These are phyloP conservation scores for Talaromyces amestolkiae DNA, from an alignment of 2,329 filamentous ascomycete genomes.

Conservation along the genomic window DNA sequence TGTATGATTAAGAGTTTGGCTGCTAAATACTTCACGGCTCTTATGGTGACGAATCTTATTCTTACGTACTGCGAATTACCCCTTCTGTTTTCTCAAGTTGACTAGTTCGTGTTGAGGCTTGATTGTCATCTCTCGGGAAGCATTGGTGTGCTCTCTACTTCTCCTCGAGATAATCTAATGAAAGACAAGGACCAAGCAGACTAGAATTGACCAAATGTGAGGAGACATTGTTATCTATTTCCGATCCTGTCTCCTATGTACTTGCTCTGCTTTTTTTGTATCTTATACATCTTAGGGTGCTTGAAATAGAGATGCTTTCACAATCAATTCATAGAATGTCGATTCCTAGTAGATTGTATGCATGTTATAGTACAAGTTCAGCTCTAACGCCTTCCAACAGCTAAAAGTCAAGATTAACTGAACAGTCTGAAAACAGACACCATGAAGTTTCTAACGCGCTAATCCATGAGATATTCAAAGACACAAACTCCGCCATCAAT, in stretches of 20 bases:
- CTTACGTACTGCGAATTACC: constrained; percentile 11
- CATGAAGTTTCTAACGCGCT: background rate
- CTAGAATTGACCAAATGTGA: constrained; percentile 7
- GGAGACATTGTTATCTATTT: constrained; percentile 7
- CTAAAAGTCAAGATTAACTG: background rate
- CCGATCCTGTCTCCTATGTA: constrained; percentile 6
- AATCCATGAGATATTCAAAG: background rate
- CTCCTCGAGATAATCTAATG: background rate
- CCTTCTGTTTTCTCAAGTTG: background rate
- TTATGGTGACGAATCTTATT: constrained; percentile 16
- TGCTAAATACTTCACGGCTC: constrained; percentile 41
- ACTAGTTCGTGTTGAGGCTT: constrained; percentile 5
- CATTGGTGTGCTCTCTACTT: background rate
- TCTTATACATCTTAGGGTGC: constrained; percentile 10
- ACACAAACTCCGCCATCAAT: constrained; percentile 3
- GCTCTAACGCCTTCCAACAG: background rate
- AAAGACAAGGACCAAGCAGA: constrained; percentile 9
- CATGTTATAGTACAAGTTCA: background rate
- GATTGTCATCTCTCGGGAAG: background rate
- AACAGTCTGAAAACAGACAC: constrained; percentile 2
- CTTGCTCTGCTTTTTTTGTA: constrained; percentile 16
- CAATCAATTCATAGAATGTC: background rate
- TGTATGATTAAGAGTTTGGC: constrained; percentile 73
- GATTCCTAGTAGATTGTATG: background rate
- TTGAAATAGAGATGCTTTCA: constrained; percentile 17